phyloP scores from a whole-genome alignment of 495 filamentous ascomycete species.

The Trichoderma erinaceum region DNA sequence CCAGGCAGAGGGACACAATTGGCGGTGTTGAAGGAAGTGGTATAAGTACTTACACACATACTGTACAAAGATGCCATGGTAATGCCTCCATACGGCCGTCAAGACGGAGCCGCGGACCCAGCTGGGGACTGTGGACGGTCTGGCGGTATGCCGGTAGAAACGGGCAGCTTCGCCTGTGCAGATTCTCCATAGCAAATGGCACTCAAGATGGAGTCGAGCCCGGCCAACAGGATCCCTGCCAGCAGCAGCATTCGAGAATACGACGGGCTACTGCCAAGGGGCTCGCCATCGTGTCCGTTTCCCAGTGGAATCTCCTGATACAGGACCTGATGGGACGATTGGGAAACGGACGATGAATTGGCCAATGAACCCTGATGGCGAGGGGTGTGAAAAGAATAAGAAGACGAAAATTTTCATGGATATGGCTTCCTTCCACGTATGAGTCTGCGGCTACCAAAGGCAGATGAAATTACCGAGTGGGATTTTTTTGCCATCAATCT shows the following conservation, averaged over 20 bases:
- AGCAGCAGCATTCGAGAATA: not conserved
- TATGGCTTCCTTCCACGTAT: not conserved
- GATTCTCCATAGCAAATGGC: conserved; percentile 3
- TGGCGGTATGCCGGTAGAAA: conserved; percentile 12
- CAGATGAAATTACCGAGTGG: not conserved
- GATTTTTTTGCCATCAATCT: not conserved
- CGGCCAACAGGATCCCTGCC: no score
- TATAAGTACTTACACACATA: not conserved
- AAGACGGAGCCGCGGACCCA: not conserved
- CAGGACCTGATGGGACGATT: not conserved
- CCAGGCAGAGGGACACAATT: not conserved
- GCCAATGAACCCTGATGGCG: not conserved
- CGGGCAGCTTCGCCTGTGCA: conserved; percentile 9
- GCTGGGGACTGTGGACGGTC: not conserved
- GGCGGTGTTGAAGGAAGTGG: not conserved
- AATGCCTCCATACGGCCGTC: not conserved
- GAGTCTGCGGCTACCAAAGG: not conserved
- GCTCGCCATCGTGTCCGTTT: not conserved
- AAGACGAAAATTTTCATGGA: not conserved
- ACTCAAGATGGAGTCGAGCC: conserved; percentile 4
- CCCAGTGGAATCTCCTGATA: not conserved
- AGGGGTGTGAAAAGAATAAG: not conserved
- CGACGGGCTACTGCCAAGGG: not conserved
- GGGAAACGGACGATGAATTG: not conserved
- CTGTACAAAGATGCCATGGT: not conserved